phyloP scores from a whole-genome alignment of 768 basidiomycete genomes.

The Russula compacta region DNA sequence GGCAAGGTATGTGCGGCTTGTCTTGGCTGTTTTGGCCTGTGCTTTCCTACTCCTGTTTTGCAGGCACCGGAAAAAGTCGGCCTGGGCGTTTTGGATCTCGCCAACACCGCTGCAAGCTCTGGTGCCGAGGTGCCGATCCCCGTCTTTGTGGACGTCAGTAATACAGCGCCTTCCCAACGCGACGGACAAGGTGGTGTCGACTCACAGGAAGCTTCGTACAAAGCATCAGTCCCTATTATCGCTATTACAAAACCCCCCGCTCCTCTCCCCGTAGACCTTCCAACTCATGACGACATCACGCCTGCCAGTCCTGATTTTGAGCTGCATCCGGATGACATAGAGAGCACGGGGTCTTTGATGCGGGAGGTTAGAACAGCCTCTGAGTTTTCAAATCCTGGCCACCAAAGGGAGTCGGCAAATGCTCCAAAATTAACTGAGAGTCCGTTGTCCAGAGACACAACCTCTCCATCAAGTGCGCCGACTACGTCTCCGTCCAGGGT shows the following conservation, averaged over 20 bases:
- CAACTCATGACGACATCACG: slow-evolving; percentile 52
- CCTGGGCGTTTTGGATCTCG: slow-evolving; percentile 34
- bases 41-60: slow-evolving; percentile 10
- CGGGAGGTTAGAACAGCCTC: slow-evolving; percentile 9
- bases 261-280: slow-evolving; percentile 61
- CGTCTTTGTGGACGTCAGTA: slow-evolving; percentile 35
- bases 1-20: slow-evolving; percentile 36
- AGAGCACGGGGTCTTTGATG: slow-evolving; percentile 21
- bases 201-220: slow-evolving; percentile 13
- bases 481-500: slow-evolving; percentile 25
- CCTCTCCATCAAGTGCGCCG: slow-evolving; percentile 11
- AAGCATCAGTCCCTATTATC: slow-evolving; percentile 40
- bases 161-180: slow-evolving; percentile 8
- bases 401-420: background rate
- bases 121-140: slow-evolving; percentile 57
- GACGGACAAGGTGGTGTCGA: slow-evolving; percentile 13
- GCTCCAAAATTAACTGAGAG: background rate
- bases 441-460: slow-evolving; percentile 14
- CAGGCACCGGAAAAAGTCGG: slow-evolving; percentile 39
- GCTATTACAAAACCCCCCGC: slow-evolving; percentile 63
- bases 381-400: background rate
- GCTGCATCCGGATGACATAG: slow-evolving; percentile 18
- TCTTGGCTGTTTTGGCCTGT: background rate
- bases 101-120: slow-evolving; percentile 4
- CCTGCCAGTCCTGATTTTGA: slow-evolving; percentile 32